Percentiles rank a stretch among this genome's conserved stretches.
Conservation (phyloP, 768 basidiomycete species). For the Phanerochaete carnosa region DNA sequence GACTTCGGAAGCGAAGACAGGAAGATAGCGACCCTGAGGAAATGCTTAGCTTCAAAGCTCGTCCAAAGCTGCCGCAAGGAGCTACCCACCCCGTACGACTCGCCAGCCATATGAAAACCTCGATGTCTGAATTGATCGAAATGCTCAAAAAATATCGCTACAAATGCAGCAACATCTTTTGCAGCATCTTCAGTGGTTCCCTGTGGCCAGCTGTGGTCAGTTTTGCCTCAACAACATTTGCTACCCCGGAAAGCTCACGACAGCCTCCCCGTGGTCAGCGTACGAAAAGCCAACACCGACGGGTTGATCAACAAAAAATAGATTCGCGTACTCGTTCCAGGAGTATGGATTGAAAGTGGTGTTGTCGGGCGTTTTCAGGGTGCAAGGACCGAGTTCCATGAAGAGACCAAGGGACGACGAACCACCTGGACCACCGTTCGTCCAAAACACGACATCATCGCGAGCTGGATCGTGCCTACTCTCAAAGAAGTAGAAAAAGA, state of each 20-base stretch:
- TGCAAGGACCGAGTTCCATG: constrained; percentile 42
- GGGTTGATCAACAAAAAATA: constrained; percentile 42
- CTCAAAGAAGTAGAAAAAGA: constrained; percentile 50
- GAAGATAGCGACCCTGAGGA: constrained; percentile 48
- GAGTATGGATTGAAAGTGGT: constrained; percentile 52
- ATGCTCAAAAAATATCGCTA: constrained; percentile 67
- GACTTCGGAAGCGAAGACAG: constrained; percentile 45
- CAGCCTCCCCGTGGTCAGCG: constrained; percentile 53
- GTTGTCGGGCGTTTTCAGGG: constrained; percentile 59
- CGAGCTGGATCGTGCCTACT: constrained; percentile 31
- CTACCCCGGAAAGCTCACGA: constrained; percentile 40
- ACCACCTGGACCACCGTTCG: constrained; percentile 32
- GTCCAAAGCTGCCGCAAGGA: neutral
- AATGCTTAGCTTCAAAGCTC: no score
- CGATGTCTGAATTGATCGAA: constrained; percentile 66
- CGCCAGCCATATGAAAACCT: constrained; percentile 33
- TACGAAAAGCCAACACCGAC: constrained; percentile 31
- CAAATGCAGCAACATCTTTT: constrained; percentile 63
- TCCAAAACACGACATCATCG: constrained; percentile 33
- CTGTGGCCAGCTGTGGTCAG: constrained; percentile 14
- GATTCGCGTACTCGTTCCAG: constrained; percentile 63
- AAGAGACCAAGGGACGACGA: constrained; percentile 34
- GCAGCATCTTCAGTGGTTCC: constrained; percentile 64
- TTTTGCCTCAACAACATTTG: constrained; percentile 11
- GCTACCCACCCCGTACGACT: constrained; percentile 47